Evolutionary conservation across 768 basidiomycete genomes (phyloP).

Genomic region (Udeniomyces megalosporus): DNA sequence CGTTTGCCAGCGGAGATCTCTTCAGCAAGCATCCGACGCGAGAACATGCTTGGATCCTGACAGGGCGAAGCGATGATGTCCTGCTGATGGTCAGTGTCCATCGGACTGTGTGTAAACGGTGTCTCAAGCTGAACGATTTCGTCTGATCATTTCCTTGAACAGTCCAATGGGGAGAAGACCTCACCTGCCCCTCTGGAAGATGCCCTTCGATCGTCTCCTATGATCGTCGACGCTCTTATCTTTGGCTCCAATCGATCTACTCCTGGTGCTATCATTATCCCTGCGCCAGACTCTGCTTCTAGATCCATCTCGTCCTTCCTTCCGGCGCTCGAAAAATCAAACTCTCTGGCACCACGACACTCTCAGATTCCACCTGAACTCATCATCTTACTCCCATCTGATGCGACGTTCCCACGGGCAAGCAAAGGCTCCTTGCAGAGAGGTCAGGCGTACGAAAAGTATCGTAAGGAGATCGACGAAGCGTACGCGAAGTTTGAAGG

Average conservation of each 20-base stretch:
- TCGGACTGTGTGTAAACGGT: too few relatives aligned
- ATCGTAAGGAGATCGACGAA: conserved; percentile 35
- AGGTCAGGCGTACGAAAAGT: conserved; percentile 39
- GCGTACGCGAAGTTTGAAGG: conserved; percentile 34
- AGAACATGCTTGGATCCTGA: conserved; percentile 35
- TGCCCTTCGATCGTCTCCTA: conserved; percentile 33
- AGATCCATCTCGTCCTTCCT: conserved; percentile 31
- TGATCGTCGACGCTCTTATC: conserved; percentile 40
- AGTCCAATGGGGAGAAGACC: not conserved
- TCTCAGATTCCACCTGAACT: conserved; percentile 40
- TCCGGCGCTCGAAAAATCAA: conserved; percentile 39
- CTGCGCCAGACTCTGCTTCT: conserved; percentile 27
- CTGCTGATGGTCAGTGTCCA: conserved; percentile 30
- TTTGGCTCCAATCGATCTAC: conserved; percentile 40
- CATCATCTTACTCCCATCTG: conserved; percentile 36
- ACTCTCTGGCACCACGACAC: conserved; percentile 39
- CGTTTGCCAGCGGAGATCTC: conserved; percentile 42
- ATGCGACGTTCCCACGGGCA: conserved; percentile 38
- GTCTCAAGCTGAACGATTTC: too few relatives aligned
- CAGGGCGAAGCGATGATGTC: conserved; percentile 44
- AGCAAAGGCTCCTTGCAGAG: conserved; percentile 41
- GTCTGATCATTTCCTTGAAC: too few relatives aligned
- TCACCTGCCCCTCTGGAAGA: not conserved
- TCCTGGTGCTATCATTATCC: conserved; percentile 39
- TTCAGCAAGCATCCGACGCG: conserved; percentile 37